Evolutionary conservation across 768 basidiomycete species (phyloP).

Genomic region (Obba rivulosa): DNA sequence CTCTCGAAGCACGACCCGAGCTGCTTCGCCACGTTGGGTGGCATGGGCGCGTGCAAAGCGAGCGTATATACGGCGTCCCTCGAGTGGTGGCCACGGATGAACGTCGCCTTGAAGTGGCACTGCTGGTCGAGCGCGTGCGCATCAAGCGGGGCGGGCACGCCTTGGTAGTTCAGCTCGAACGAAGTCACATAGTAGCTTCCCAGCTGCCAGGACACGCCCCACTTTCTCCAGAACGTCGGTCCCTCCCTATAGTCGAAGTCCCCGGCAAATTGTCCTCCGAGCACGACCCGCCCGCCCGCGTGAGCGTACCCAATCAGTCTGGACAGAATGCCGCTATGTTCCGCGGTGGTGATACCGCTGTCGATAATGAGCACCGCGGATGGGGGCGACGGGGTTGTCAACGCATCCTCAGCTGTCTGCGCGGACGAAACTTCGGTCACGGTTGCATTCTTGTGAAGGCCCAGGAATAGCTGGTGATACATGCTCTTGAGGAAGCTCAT

Average conservation of each 20-base stretch:
- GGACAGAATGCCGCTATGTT: neutral
- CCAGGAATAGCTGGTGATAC: conserved; percentile 4
- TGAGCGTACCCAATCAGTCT: conserved; percentile 26
- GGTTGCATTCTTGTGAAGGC: neutral
- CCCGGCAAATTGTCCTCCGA: conserved; percentile 30
- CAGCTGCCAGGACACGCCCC: conserved; percentile 31
- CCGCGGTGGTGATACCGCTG: conserved; percentile 21
- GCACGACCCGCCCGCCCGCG: conserved; percentile 31
- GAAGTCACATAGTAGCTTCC: conserved; percentile 34
- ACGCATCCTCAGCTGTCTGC: neutral
- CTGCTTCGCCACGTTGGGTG: neutral
- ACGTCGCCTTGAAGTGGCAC: conserved; percentile 36
- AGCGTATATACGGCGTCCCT: conserved; percentile 13
- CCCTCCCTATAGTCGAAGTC: conserved; percentile 20
- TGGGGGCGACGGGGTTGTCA: neutral
- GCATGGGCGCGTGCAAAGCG: conserved; percentile 10
- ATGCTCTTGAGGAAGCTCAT: neutral
- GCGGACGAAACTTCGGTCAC: neutral
- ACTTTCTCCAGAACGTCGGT: conserved; percentile 20
- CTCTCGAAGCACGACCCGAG: conserved; percentile 10
- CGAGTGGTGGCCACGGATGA: conserved; percentile 22
- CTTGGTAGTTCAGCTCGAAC: conserved; percentile 23
- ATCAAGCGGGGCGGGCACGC: no score
- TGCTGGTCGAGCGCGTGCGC: conserved; percentile 15
- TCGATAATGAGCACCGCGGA: conserved; percentile 32